Base-by-base conservation (phyloP, 2,329 filamentous ascomycete genomes). In the Aschersonia sp. region DNA sequence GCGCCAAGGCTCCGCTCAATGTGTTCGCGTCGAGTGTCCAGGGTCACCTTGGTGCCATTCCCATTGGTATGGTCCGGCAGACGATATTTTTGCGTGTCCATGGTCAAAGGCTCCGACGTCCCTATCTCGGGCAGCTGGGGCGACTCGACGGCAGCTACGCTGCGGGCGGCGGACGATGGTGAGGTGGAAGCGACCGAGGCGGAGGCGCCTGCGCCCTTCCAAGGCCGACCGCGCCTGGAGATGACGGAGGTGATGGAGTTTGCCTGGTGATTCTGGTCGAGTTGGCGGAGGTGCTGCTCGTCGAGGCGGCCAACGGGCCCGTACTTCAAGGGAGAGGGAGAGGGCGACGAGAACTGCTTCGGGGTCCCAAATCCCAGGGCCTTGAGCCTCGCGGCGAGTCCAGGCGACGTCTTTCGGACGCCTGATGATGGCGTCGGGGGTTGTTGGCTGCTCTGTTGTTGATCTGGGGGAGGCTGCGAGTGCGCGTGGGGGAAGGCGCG, bases 1-100 rank as follows among this genome's bases (percentile, higher is more conserved):
- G 60, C 62, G 22, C 66, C 65, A 33, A 64, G 66, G 50, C 64
- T 68, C 50, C 73, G 69, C 46, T 78, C 72, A 49, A 81, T 61
- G 52, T 81, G 78, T 53, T 79, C 75, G 53, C 70, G 69, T 49
- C 73, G 73, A 42, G 69, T 78, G 39, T 77, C 73, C 33, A 71
- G 66, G 52, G 77, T 76, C 41, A 72, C 73, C 59, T 83, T 81
- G 60, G 79, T 73, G 65, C 79, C 78, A 70, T 86, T 76, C 64
- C 78, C 73, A 65, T 79, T 81, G 46, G 69, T 75, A 60, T 81
- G 76, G 63, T 87, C 83, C 48, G 83, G 82, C 60, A 87, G 67
- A 43, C 79, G 76, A 60, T 86, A 87, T 63, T 87, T 87, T 59
- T 83, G 75, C 49, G 77, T 81, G 64, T 87, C 83, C 73, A 83